Conservation (phyloP, 345 rosid genomes). For the Populus nigra region DNA sequence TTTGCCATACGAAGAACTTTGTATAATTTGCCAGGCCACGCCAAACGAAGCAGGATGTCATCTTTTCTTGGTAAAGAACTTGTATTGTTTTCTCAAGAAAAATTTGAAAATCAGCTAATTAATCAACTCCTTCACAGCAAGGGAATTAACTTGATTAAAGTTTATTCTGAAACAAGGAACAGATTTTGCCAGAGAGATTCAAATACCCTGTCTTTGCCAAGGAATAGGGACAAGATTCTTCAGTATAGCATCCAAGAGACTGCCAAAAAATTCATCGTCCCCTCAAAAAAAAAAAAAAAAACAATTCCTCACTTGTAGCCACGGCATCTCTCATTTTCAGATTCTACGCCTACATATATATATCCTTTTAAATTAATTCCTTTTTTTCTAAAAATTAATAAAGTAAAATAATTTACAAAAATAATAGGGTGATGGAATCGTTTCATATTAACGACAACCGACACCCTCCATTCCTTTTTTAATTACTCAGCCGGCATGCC, state of each 20-base stretch:
- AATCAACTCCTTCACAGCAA: not conserved
- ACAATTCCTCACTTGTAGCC: not conserved
- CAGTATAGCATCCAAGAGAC: not conserved
- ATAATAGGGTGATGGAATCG: not conserved
- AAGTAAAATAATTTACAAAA: constrained; percentile 1
- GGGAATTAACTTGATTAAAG: not conserved
- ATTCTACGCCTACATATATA: constrained; percentile 17
- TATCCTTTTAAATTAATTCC: not conserved
- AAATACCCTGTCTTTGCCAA: not conserved
- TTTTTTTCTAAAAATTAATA: not conserved
- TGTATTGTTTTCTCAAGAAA: too few relatives aligned
- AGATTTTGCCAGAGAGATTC: not conserved
- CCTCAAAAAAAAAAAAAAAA: not conserved
- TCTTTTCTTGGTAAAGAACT: too few relatives aligned
- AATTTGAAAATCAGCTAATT: too few relatives aligned
- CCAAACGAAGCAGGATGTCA: not conserved
- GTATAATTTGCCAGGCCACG: not conserved
- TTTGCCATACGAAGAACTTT: too few relatives aligned
- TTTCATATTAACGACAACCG: not conserved
- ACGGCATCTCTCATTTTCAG: not conserved
- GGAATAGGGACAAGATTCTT: not conserved
- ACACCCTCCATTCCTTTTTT: not conserved
- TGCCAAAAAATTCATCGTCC: not conserved
- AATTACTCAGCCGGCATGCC: constrained; percentile 25
- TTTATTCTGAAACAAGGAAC: not conserved